A percentile compares a stretch with the other conserved stretches of the same genome.
phyloP scores from a whole-genome alignment of 2,329 filamentous ascomycete species.

The Penicillium sp. region DNA sequence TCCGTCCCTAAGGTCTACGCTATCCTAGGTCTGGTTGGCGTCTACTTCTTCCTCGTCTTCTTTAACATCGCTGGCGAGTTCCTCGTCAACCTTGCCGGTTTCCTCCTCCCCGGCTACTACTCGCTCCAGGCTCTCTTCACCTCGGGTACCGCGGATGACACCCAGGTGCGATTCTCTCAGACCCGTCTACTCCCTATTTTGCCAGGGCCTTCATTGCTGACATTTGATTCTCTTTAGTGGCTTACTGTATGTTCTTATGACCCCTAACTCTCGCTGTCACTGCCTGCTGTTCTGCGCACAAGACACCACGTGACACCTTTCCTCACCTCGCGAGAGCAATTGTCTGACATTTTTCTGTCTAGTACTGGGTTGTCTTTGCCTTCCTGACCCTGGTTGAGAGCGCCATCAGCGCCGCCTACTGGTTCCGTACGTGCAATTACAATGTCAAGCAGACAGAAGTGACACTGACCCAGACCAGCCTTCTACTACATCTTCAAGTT shows the following conservation, averaged over 20 bases:
- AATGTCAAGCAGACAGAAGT: not conserved
- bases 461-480: slow-evolving; percentile 46
- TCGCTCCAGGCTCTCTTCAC: slow-evolving; percentile 63
- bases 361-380: slow-evolving; percentile 68
- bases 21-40: slow-evolving; percentile 60
- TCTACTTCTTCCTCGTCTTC: slow-evolving; percentile 70
- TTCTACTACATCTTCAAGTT: slow-evolving; percentile 99
- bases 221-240: slow-evolving; percentile 48
- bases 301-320: slow-evolving; percentile 27
- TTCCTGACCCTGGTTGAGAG: slow-evolving; percentile 66
- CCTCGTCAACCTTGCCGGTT: slow-evolving; percentile 65
- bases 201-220: slow-evolving; percentile 14
- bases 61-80: slow-evolving; percentile 70
- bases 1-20: slow-evolving; percentile 67
- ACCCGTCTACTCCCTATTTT: not conserved
- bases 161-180: slow-evolving; percentile 51
- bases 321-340: slow-evolving; percentile 2
- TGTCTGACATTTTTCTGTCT: slow-evolving; percentile 14
- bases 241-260: slow-evolving; percentile 51
- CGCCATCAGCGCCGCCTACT: slow-evolving; percentile 64
- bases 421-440: slow-evolving; percentile 56
- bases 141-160: slow-evolving; percentile 60
- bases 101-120: slow-evolving; percentile 65
- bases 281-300: slow-evolving; percentile 9
- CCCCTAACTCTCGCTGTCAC: slow-evolving; percentile 9